A percentile compares a stretch with the other conserved stretches of the same genome.
Evolutionary conservation across 2,329 filamentous ascomycete species (phyloP).

Genomic region (Colletotrichum scovillei): DNA sequence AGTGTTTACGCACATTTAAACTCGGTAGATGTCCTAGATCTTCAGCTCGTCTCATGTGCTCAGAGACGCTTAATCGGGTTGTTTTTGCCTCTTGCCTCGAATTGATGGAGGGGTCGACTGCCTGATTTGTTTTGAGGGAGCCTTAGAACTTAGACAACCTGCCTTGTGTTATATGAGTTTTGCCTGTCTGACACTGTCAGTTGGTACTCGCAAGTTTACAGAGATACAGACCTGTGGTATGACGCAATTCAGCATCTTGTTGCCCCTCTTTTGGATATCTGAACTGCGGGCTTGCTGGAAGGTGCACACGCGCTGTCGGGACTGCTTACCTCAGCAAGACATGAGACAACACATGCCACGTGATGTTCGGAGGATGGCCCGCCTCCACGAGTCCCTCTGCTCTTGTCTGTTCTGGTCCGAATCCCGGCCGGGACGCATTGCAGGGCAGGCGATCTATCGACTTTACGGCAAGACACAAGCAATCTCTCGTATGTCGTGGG

Average conservation of each 20-base stretch:
- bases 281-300: neutral
- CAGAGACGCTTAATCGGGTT: neutral
- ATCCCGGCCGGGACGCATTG: neutral
- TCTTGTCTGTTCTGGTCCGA: neutral
- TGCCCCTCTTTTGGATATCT: neutral
- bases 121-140: neutral
- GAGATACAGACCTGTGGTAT: neutral
- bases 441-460: neutral
- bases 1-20: neutral
- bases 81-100: neutral
- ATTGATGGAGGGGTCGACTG: neutral
- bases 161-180: neutral
- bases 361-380: conserved; percentile 9
- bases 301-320: no score
- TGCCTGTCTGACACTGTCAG: neutral
- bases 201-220: neutral
- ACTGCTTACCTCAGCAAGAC: conserved; percentile 21
- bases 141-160: neutral
- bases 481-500: neutral
- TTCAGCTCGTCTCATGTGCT: neutral
- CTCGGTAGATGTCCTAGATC: neutral
- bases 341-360: neutral
- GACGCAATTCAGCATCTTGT: conserved; percentile 19
- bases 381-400: neutral
- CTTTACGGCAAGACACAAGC: neutral